Base-by-base conservation (phyloP, 2,329 filamentous ascomycete species). In the Cercospora sesami region DNA sequence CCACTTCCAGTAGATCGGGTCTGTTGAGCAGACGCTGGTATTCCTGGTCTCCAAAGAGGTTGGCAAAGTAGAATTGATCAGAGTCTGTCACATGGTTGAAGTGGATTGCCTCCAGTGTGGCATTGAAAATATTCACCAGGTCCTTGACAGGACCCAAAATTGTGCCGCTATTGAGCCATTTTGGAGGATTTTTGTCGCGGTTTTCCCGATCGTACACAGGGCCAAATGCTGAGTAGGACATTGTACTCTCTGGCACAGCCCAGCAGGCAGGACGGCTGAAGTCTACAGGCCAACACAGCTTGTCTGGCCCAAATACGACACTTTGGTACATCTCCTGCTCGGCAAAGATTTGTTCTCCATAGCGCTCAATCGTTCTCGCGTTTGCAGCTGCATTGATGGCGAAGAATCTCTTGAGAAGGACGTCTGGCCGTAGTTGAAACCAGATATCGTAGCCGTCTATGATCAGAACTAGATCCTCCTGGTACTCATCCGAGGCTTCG, bases 31-130 rank as follows among this genome's bases (percentile, higher is more conserved):
- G 26, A 9, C 66, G 68, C 12, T 65, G 64, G 63, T 81, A 83
- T 73, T 87, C 85, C 72, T 87, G 85, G 36, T 83, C 80, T n/a
- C 83, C 84, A 63, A 82, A 86, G 55, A 87, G 81, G 63, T 83
- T 80, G 3, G 83, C 80, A 63, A 87, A 80, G n/a, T 82, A 81
- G 68, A 80, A 77, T 70, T 84, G 80, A 70, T 85, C 83, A 26
- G 65, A 68, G 48, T 68, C 65, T 18, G 63, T 66, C 3, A 53
- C 60, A 42, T 72, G 76, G 69, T 76, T 78, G 66, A 67, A 77
- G 71, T 73, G 74, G 16, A 81, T 78, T 18, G 79, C 79, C 42
- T 75, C 69, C 33, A 83, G 68, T 4, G 82, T 80, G 16, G 79
- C 78, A 14, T 79, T 77, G 67, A 84, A 85, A 23, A 86, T 78